Percentiles rank a stretch among this genome's conserved stretches.
Conservation (phyloP, 129 eudicot species). For the Chrysanthemum makinoi region DNA sequence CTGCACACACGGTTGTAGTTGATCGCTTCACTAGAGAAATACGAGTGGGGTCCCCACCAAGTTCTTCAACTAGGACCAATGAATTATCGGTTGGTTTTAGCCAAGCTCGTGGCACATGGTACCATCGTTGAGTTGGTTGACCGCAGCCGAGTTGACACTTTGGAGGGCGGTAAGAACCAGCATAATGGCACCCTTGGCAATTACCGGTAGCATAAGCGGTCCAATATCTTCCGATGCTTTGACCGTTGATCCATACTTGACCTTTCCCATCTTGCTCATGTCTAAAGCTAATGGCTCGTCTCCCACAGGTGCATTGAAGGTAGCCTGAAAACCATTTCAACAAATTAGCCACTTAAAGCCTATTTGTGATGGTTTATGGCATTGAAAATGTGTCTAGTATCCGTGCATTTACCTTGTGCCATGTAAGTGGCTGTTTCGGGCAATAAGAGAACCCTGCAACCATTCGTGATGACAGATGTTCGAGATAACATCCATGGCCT, state of each 20-base stretch:
- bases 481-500: slow-evolving; percentile 45
- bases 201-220: slow-evolving; percentile 66
- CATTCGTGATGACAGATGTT: slow-evolving; percentile 48
- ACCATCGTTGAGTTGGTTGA: slow-evolving; percentile 95
- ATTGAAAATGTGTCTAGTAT: background rate
- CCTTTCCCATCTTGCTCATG: slow-evolving; percentile 98
- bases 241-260: slow-evolving; percentile 90
- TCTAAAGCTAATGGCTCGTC: slow-evolving; percentile 75
- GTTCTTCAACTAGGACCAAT: slow-evolving; percentile 59
- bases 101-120: slow-evolving; percentile 75
- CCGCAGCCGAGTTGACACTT: slow-evolving; percentile 94
- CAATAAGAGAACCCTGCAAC: slow-evolving; percentile 51
- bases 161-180: slow-evolving; percentile 62
- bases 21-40: slow-evolving; percentile 52
- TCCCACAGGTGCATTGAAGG: slow-evolving; percentile 59
- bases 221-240: slow-evolving; percentile 96
- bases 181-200: slow-evolving; percentile 68
- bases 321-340: slow-evolving; percentile 38
- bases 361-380: background rate
- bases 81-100: slow-evolving; percentile 57
- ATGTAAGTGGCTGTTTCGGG: slow-evolving; percentile 67
- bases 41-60: slow-evolving; percentile 60
- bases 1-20: slow-evolving; percentile 41
- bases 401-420: slow-evolving; percentile 56
- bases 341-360: background rate